phyloP scores from a whole-genome alignment of 768 basidiomycete genomes.

The Hygrophorus pudorinus region DNA sequence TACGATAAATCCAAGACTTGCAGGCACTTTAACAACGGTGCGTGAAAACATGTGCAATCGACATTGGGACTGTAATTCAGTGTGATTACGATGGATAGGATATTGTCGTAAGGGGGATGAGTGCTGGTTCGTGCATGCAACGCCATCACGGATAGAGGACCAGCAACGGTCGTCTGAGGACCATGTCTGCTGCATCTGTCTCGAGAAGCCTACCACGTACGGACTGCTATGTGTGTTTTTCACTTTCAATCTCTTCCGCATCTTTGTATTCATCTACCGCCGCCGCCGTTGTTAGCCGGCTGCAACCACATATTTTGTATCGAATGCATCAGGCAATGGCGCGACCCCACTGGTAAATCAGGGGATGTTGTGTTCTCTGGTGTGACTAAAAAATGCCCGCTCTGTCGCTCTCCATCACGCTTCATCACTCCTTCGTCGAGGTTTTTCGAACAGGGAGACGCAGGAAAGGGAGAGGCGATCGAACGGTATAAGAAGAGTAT shows the following conservation, averaged over 20 bases:
- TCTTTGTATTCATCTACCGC: conserved; percentile 2
- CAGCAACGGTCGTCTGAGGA: conserved; percentile 13
- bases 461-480: conserved; percentile 40
- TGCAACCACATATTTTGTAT: conserved; percentile 78
- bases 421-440: conserved; percentile 69
- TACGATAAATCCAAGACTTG: conserved; percentile 68
- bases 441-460: conserved; percentile 46
- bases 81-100: conserved; percentile 28
- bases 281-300: conserved; percentile 30
- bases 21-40: conserved; percentile 51
- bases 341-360: conserved; percentile 45
- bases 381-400: conserved; percentile 68
- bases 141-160: conserved; percentile 6
- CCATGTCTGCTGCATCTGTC: conserved; percentile 58
- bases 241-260: not conserved
- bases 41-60: conserved; percentile 6
- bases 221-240: conserved; percentile 50
- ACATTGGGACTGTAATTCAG: not conserved
- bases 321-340: conserved; percentile 77
- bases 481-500: conserved; percentile 65
- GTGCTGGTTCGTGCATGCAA: conserved; percentile 70
- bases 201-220: conserved; percentile 60
- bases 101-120: conserved; percentile 58
- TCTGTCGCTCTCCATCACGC: conserved; percentile 57
- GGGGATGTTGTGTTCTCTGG: conserved; percentile 42